These are phyloP conservation scores for Pyropia yezoensis DNA, from an alignment of 23 red algal species.

Conservation along the genomic window DNA sequence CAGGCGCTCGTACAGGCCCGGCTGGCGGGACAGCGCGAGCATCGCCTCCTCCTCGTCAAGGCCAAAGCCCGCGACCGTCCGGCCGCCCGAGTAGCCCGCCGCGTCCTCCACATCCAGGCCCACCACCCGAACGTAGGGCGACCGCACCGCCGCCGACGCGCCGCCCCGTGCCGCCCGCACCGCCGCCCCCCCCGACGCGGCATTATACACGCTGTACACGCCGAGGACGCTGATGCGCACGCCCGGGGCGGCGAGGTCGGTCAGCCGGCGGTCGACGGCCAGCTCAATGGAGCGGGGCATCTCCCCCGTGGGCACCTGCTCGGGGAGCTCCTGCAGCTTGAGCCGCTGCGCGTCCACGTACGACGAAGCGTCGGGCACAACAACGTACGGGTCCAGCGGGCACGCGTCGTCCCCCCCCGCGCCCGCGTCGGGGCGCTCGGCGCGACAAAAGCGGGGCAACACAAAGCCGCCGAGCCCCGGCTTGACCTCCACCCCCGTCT, in stretches of 20 bases:
- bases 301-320: slow-evolving; percentile 94
- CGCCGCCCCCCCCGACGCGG: slow-evolving; percentile 25
- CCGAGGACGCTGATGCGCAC: slow-evolving; percentile 71
- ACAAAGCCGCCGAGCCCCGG: slow-evolving; percentile 81
- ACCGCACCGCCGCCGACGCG: slow-evolving; percentile 33
- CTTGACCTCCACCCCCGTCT: slow-evolving; percentile 55
- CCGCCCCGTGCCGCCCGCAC: slow-evolving; percentile 19
- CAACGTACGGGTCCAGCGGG: slow-evolving; percentile 84
- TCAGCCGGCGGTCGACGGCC: slow-evolving; percentile 66
- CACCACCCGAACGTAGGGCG: slow-evolving; percentile 81
- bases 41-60: slow-evolving; percentile 95
- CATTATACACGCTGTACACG: slow-evolving; percentile 69
- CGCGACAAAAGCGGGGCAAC: slow-evolving; percentile 53
- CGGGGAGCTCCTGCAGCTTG: slow-evolving; percentile 98
- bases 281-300: slow-evolving; percentile 82
- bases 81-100: slow-evolving; percentile 54
- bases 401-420: slow-evolving; percentile 49
- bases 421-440: no score
- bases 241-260: slow-evolving; percentile 67
- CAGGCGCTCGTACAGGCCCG: slow-evolving; percentile 59
- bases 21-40: slow-evolving; percentile 53
- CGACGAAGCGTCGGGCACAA: slow-evolving; percentile 72
- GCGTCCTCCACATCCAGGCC: slow-evolving; percentile 52
- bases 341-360: slow-evolving; percentile 86
- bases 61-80: slow-evolving; percentile 41